Evolutionary conservation across 495 filamentous ascomycete genomes (phyloP).

Genomic region (Penicillium subrubescens): DNA sequence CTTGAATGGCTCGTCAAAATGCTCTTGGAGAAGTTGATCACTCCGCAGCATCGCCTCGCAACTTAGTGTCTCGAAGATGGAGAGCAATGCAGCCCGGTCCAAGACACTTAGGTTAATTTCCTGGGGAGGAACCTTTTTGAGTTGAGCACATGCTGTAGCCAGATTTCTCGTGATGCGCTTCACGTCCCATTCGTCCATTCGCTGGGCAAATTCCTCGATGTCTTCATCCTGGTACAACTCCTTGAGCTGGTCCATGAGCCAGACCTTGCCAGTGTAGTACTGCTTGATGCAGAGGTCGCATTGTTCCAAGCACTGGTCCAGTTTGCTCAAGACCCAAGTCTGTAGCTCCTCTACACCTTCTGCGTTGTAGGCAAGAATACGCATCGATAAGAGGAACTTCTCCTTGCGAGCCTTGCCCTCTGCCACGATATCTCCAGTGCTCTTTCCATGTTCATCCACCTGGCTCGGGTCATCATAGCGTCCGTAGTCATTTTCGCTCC

Average conservation of each 20-base stretch:
- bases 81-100: constrained; percentile 52
- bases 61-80: constrained; percentile 66
- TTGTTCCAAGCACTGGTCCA: constrained; percentile 58
- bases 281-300: constrained; percentile 81
- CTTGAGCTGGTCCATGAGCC: constrained; percentile 60
- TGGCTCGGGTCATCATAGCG: constrained; percentile 54
- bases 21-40: constrained; percentile 49
- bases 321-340: constrained; percentile 55
- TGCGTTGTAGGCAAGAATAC: constrained; percentile 66
- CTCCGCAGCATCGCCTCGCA: constrained; percentile 61
- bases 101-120: constrained; percentile 51
- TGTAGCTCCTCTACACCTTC: constrained; percentile 62
- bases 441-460: constrained; percentile 34
- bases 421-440: constrained; percentile 40
- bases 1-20: constrained; percentile 78
- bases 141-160: constrained; percentile 44
- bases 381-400: constrained; percentile 62
- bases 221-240: constrained; percentile 66
- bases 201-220: constrained; percentile 55
- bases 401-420: constrained; percentile 56
- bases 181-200: constrained; percentile 61
- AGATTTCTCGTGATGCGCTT: constrained; percentile 63
- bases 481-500: constrained; percentile 50
- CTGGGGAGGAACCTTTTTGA: constrained; percentile 50
- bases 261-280: constrained; percentile 73